These are phyloP conservation scores for Aspergillus fumigatiaffinis DNA, from an alignment of 2,329 filamentous ascomycete genomes.

Conservation along the genomic window DNA sequence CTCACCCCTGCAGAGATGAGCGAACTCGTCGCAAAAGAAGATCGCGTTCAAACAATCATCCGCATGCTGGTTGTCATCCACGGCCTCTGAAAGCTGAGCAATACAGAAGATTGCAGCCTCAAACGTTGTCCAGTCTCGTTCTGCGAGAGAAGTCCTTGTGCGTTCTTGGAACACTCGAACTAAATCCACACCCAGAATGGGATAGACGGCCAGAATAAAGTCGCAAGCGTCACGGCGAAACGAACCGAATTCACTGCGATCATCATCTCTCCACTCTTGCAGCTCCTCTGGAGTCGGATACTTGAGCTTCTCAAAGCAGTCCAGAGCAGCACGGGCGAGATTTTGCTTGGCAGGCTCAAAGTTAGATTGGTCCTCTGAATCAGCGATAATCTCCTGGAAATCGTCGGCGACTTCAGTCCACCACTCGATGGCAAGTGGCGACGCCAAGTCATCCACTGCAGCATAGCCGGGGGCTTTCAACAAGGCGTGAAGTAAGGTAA, in stretches of 20 bases:
- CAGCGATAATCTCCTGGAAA: slow-evolving; percentile 29
- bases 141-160: slow-evolving; percentile 29
- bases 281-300: slow-evolving; percentile 33
- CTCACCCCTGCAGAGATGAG: slow-evolving; percentile 29
- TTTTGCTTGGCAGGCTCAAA: slow-evolving; percentile 34
- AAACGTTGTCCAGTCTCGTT: slow-evolving; percentile 40
- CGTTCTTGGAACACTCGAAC: slow-evolving; percentile 40
- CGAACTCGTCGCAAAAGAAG: slow-evolving; percentile 36
- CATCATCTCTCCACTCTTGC: slow-evolving; percentile 41
- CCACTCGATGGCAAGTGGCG: slow-evolving; percentile 38
- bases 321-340: slow-evolving; percentile 37
- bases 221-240: slow-evolving; percentile 46
- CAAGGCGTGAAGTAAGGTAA: slow-evolving; percentile 35
- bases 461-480: slow-evolving; percentile 40
- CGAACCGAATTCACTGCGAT: slow-evolving; percentile 39
- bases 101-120: slow-evolving; percentile 44
- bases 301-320: slow-evolving; percentile 42
- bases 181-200: slow-evolving; percentile 40
- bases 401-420: slow-evolving; percentile 41
- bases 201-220: slow-evolving; percentile 42
- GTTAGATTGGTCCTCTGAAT: slow-evolving; percentile 22
- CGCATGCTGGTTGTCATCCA: slow-evolving; percentile 42
- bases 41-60: slow-evolving; percentile 40
- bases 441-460: slow-evolving; percentile 37
- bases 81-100: slow-evolving; percentile 42